Evolutionary conservation across 2,329 filamentous ascomycete species (phyloP).

Genomic region (Fusarium equiseti): DNA sequence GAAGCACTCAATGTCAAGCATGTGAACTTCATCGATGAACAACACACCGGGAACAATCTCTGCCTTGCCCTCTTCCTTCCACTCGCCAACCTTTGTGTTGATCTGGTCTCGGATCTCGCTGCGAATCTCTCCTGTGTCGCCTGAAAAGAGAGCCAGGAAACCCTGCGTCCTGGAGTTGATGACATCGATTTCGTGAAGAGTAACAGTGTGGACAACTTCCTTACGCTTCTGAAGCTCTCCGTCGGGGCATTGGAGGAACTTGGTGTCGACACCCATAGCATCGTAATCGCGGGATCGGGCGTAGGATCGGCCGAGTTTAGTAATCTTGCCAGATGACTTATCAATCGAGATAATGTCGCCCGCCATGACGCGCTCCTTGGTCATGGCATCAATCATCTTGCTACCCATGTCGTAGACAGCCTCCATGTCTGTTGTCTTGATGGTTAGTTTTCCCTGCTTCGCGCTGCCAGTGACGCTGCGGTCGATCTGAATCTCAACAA

Average conservation of each 20-base stretch:
- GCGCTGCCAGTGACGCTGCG: conserved; percentile 95
- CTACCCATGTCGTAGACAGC: conserved; percentile 99
- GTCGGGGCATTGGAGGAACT: conserved; percentile 97
- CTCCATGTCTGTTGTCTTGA: conserved; percentile 99
- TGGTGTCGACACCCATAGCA: conserved; percentile 98
- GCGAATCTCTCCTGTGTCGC: conserved; percentile 96
- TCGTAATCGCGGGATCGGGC: conserved; percentile 97
- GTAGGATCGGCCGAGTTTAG: conserved; percentile 94
- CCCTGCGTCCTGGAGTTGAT: conserved; percentile 99
- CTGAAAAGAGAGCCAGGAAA: conserved; percentile 96
- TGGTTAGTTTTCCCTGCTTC: conserved; percentile 98
- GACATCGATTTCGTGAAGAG: conserved; percentile 97
- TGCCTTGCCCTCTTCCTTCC: conserved; percentile 99
- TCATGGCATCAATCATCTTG: conserved; percentile 99
- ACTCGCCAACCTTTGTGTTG: conserved; percentile 98
- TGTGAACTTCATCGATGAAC: conserved; percentile 99
- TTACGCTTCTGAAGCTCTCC: conserved; percentile 97
- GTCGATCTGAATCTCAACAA: conserved; percentile 98
- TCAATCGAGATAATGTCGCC: conserved; percentile 99
- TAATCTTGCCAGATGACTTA: conserved; percentile 98
- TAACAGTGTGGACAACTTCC: conserved; percentile 96
- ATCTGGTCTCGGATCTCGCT: conserved; percentile 98
- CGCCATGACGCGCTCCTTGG: conserved; percentile 98
- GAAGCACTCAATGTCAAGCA: conserved; percentile 99
- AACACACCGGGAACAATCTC: conserved; percentile 97